phyloP scores from a whole-genome alignment of 2,329 filamentous ascomycete species.

The Diaporthe batatas region DNA sequence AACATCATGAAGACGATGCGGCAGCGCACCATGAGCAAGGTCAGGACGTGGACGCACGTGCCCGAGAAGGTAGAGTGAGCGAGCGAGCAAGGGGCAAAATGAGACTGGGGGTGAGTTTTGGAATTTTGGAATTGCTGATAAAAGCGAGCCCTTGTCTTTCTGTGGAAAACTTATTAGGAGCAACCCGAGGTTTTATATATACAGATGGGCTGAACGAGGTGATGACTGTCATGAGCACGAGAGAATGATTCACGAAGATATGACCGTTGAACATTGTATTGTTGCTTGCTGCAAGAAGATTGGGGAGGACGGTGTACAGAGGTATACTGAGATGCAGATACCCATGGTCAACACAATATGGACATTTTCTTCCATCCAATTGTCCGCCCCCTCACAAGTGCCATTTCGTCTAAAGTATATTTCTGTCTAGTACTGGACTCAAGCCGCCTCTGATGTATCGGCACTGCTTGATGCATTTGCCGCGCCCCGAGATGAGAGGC shows the following conservation, averaged over 20 bases:
- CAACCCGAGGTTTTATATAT: conserved; percentile 3
- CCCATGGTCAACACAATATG: not conserved
- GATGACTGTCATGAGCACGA: conserved; percentile 27
- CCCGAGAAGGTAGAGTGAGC: conserved; percentile 41
- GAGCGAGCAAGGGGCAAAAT: not conserved
- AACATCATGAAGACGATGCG: conserved; percentile 69
- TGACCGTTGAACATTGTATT: conserved; percentile 11
- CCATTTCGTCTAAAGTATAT: not conserved
- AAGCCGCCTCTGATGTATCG: no score
- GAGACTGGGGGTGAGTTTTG: not conserved
- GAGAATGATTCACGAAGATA: conserved; percentile 33
- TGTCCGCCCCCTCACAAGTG: not conserved
- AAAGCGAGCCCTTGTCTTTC: conserved; percentile 7
- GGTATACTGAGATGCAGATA: not conserved
- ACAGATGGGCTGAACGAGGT: conserved; percentile 23
- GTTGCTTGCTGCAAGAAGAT: not conserved
- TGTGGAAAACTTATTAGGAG: not conserved
- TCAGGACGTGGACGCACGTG: conserved; percentile 63
- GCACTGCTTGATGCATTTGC: no score
- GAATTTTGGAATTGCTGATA: not conserved
- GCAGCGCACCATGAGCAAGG: conserved; percentile 69
- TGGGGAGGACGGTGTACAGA: no score
- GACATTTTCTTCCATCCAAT: not conserved
- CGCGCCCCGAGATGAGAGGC: not conserved
- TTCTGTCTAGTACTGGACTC: not conserved